Evolutionary conservation across 2,329 filamentous ascomycete species (phyloP), one percentile per base, ranked within the genome.

Genomic region (Zarea fungicola): DNA sequence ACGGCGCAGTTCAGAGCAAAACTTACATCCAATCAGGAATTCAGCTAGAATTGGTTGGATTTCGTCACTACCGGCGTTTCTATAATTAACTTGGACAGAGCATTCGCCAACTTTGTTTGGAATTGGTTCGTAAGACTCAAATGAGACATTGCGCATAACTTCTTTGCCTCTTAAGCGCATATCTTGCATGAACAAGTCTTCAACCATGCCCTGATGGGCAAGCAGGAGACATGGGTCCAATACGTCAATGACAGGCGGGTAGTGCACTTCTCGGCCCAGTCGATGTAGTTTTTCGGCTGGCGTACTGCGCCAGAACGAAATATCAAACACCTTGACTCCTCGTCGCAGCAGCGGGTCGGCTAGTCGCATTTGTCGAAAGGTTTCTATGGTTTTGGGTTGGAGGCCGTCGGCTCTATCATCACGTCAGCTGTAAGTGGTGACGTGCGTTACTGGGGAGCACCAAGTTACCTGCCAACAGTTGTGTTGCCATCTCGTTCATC

Each of bases 301-400:
- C 2, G 73, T 77, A 49, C 73, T 71, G 62, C 80, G 75, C 84
- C 85, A 89, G 62, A 88, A 88, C 36, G 81, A 76, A 52, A 89
- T 89, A 59, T 89, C 85, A 64, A 85, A 87, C 37, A 89, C 80
- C 39, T 78, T 80, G 42, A 84, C 84, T 25, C 83, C 85, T 57
- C 82, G 77, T 54, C 79, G 78, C 35, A 89, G 65, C 25, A 89
- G 65, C 2, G 78, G 71, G 54, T 88, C 84, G n/a, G 80, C 83
- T n/a, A 89, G 67, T 28, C 84, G 74, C 72, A 89, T 81, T 66
- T 88, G 85, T 53, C 80, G 78, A 57, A 89, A 78, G 0, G 85
- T 89, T 68, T 89, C 85, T 58, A 90, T 87, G 1, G 84, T 85
- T 67, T 89, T 89, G 37, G 85, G 85, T 59, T 89, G 85, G 45